Evolutionary conservation across 169 alveolate genomes (phyloP).

Genomic region (Condylostoma magnum): DNA sequence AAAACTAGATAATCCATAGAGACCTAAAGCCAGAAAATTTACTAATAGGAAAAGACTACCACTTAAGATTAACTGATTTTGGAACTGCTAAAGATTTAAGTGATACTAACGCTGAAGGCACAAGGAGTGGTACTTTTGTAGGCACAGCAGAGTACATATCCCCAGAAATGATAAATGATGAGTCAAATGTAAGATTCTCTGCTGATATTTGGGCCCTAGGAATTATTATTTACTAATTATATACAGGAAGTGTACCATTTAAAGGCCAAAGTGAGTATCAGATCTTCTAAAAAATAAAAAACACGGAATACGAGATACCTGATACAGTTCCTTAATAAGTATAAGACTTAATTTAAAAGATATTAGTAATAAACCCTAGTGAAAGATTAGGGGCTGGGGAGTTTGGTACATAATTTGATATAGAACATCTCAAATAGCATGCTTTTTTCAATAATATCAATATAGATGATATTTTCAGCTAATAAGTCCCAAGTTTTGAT

Average conservation of each 20-base stretch:
- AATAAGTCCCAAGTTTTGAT: constrained; percentile 31
- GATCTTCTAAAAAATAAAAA: no score
- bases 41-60: constrained; percentile 62
- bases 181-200: not conserved
- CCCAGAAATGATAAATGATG: constrained; percentile 63
- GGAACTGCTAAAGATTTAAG: constrained; percentile 79
- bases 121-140: constrained; percentile 52
- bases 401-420: constrained; percentile 23
- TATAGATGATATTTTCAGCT: constrained; percentile 21
- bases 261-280: no score
- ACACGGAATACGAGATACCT: no score
- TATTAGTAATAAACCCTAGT: constrained; percentile 52
- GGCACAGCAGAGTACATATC: constrained; percentile 73
- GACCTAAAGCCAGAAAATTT: constrained; percentile 88
- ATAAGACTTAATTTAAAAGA: constrained; percentile 38
- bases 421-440: constrained; percentile 45
- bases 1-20: constrained; percentile 74
- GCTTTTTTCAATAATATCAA: constrained; percentile 55
- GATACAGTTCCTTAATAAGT: not conserved
- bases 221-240: constrained; percentile 5
- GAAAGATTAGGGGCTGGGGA: constrained; percentile 60
- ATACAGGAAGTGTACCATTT: not conserved
- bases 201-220: constrained; percentile 26
- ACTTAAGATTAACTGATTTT: constrained; percentile 79
- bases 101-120: constrained; percentile 5